phyloP scores from a whole-genome alignment of 116 monocot genomes.

The Iris pallida region DNA sequence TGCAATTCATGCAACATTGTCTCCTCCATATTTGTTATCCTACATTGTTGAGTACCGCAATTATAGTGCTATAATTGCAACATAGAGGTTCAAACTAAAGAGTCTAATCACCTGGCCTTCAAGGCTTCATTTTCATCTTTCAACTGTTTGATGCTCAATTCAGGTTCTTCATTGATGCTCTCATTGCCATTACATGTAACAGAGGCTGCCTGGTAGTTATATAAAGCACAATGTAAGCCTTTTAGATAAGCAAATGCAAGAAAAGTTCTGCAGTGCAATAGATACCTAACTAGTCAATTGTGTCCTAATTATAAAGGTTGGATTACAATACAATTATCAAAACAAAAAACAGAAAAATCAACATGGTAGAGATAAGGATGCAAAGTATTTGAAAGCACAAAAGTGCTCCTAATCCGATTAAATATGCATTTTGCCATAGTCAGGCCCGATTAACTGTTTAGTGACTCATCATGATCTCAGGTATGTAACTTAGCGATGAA shows the following conservation, averaged over 20 bases:
- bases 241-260: neutral
- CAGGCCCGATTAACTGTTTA: too few species aligned
- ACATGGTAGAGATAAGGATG: neutral
- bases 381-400: neutral
- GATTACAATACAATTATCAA: neutral
- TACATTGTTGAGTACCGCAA: slow-evolving; percentile 5
- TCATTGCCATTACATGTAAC: slow-evolving; percentile 10
- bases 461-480: too few species aligned
- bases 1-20: slow-evolving; percentile 28
- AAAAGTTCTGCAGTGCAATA: too few species aligned
- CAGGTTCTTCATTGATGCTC: neutral
- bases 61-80: neutral
- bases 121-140: slow-evolving; percentile 45
- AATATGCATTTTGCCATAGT: too few species aligned
- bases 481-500: too few species aligned
- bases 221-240: slow-evolving; percentile 1
- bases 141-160: slow-evolving; percentile 22
- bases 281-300: too few species aligned
- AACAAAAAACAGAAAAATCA: neutral
- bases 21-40: slow-evolving; percentile 26
- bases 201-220: slow-evolving; percentile 15
- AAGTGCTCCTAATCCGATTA: neutral
- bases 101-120: slow-evolving; percentile 30
- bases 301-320: neutral
- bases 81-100: neutral